A percentile compares a stretch with the other conserved stretches of the same genome.
These are phyloP conservation scores for Solanum virginianum DNA, from an alignment of 257 asterid species.

Conservation along the genomic window DNA sequence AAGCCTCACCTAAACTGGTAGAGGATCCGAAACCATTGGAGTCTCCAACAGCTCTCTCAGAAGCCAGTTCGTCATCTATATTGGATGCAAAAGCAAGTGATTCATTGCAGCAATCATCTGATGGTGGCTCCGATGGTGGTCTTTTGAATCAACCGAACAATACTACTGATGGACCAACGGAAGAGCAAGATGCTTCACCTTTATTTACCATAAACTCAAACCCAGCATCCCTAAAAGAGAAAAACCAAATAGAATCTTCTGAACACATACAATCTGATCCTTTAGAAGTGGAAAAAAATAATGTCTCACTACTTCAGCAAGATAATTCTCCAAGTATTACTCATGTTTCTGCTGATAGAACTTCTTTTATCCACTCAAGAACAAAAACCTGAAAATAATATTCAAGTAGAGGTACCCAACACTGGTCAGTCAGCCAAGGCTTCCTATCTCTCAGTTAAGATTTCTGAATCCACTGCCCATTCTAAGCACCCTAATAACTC, in stretches of 20 bases:
- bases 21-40: conserved; percentile 8
- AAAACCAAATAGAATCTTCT: not conserved
- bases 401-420: conserved; percentile 3
- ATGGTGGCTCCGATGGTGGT: not conserved
- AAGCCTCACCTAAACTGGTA: conserved; percentile 5
- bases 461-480: conserved; percentile 9
- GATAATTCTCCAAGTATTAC: conserved; percentile 1
- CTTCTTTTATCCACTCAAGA: conserved; percentile 19
- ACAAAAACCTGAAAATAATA: conserved; percentile 8
- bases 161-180: conserved; percentile 17
- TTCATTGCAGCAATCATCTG: not conserved
- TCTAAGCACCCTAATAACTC: conserved; percentile 10
- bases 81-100: conserved; percentile 13
- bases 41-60: not conserved
- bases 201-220: conserved; percentile 9
- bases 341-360: conserved; percentile 10
- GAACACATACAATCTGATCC: not conserved
- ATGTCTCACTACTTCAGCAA: conserved; percentile 6
- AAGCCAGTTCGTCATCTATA: conserved; percentile 8
- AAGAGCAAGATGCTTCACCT: conserved; percentile 12
- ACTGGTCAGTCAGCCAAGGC: conserved; percentile 18
- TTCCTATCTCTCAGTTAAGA: conserved; percentile 4
- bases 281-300: not conserved
- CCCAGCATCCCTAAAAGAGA: conserved; percentile 4
- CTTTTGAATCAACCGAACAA: not conserved